Percentiles rank a stretch among this genome's conserved stretches.
Evolutionary conservation across 1,139 yeast genomes (phyloP).

Genomic region (Suhomyces kunorum): DNA sequence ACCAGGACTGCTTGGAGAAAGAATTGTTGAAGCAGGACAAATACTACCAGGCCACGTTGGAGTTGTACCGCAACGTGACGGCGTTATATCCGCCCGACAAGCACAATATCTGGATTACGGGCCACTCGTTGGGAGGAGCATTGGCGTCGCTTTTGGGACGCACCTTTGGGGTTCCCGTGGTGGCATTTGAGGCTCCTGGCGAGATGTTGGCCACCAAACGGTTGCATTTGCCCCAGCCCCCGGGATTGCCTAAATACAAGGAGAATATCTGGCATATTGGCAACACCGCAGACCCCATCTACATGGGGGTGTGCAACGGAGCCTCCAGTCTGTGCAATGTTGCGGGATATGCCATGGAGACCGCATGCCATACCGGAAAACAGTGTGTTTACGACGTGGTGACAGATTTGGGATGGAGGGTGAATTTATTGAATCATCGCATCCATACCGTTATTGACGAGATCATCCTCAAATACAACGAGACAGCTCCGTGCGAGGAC

Average conservation of each 20-base stretch:
- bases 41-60: conserved; percentile 79
- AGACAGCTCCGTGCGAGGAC: conserved; percentile 70
- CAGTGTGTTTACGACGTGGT: conserved; percentile 91
- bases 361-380: conserved; percentile 90
- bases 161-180: conserved; percentile 87
- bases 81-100: conserved; percentile 63
- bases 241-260: conserved; percentile 76
- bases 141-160: conserved; percentile 79
- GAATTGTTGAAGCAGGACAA: conserved; percentile 75
- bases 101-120: conserved; percentile 80
- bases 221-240: conserved; percentile 89
- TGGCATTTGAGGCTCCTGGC: conserved; percentile 92
- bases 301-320: conserved; percentile 96
- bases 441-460: conserved; percentile 91
- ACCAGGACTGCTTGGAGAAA: conserved; percentile 80
- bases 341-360: conserved; percentile 97
- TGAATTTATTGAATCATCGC: conserved; percentile 82
- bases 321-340: conserved; percentile 87
- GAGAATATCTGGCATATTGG: conserved; percentile 96
- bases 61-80: conserved; percentile 74
- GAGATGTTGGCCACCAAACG: conserved; percentile 81
- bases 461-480: conserved; percentile 68
- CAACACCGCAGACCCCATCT: conserved; percentile 96
- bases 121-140: conserved; percentile 95
- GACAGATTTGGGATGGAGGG: conserved; percentile 87